Evolutionary conservation across 2,329 filamentous ascomycete genomes (phyloP).

Genomic region (Curvularia spicifera): DNA sequence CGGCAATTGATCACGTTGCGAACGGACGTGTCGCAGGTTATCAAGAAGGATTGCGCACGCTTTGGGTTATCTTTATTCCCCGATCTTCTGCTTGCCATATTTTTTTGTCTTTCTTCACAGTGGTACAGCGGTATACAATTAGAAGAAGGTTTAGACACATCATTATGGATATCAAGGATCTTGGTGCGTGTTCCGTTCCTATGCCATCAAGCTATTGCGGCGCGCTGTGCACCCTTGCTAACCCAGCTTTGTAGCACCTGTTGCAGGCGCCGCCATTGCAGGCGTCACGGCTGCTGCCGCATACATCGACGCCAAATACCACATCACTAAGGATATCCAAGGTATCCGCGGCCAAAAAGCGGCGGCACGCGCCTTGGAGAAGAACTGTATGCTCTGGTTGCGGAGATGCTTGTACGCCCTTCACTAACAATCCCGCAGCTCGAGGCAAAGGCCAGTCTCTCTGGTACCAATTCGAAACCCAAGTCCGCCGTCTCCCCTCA

Average conservation of each 20-base stretch:
- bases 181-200: constrained; percentile 16
- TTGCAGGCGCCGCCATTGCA: constrained; percentile 46
- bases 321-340: constrained; percentile 67
- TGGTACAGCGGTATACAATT: neutral
- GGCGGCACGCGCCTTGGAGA: constrained; percentile 54
- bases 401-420: neutral
- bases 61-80: constrained; percentile 2
- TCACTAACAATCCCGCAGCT: constrained; percentile 13
- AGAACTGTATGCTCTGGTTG: constrained; percentile 54
- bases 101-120: neutral
- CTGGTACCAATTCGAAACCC: constrained; percentile 70
- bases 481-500: constrained; percentile 57
- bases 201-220: constrained; percentile 1
- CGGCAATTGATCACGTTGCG: constrained; percentile 39
- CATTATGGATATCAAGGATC: constrained; percentile 15
- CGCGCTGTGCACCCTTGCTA: constrained; percentile 14
- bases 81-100: constrained; percentile 1
- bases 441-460: constrained; percentile 61
- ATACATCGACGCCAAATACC: constrained; percentile 74
- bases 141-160: neutral
- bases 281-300: constrained; percentile 54
- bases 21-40: constrained; percentile 22
- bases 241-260: constrained; percentile 31
- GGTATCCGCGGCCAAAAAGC: constrained; percentile 54
- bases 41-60: constrained; percentile 12